Base-by-base conservation (phyloP, 2,329 filamentous ascomycete genomes). In the Sarocladiaceae sp. region DNA sequence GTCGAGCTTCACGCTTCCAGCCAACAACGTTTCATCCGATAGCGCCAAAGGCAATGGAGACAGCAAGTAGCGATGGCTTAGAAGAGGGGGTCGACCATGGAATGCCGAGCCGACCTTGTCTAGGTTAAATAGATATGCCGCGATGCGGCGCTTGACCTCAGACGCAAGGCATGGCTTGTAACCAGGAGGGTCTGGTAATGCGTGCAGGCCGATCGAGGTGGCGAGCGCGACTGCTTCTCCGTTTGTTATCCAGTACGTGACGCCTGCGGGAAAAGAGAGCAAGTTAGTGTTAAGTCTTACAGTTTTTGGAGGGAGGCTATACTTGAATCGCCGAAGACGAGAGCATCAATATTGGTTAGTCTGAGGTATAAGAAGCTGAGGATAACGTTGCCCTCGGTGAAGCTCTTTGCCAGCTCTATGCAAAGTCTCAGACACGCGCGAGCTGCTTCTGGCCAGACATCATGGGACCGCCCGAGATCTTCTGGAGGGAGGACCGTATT, bases 11-110 rank as follows among this genome's bases (percentile, higher is more conserved):
- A 67, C 61, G 0, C 69, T 71, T 8, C 74, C 71, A 2, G 68
- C 67, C 22, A 80, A 63, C 0, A 79, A 64, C 13, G 77, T 69
- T 1, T 72, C 63, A 39, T 83, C 79, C 3, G 64, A 68, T 0
- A 85, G 60, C 56, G 84, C 82, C 0, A 83, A 64, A 0, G 81
- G 80, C 2, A 75, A 60, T n/a, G 79, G 77, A 1, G 79, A 72
- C 8, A 72, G 72, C 44, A 73, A 77, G 58, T 82, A 84, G 1
- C 77, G 71, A 26, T 78, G 71, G 10, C 72, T 71, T 4, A 82
- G 60, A 2, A 75, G 62, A 0, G 80, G 81, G 1, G 81, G 82
- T 1, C 79, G 66, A 0, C 81, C 81, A 1, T 74, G 73, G 40
- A 82, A 81, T 0, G 75, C 70, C 0, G 77, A 72, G 0, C 69